These are phyloP conservation scores for Botrytis cinerea DNA, from an alignment of 2,329 filamentous ascomycete species.

Conservation along the genomic window DNA sequence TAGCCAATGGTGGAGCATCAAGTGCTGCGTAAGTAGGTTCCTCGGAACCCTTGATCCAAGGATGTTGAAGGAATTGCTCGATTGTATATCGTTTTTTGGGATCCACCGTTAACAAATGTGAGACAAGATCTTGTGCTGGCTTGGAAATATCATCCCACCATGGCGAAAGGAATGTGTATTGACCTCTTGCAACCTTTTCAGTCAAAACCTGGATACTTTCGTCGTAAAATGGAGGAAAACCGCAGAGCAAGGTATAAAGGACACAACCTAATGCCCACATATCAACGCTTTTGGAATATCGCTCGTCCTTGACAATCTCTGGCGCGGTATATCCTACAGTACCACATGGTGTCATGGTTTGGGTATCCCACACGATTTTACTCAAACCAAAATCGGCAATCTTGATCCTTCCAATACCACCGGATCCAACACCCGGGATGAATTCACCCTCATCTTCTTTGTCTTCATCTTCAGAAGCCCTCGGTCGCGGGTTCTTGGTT, in stretches of 20 bases:
- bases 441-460: constrained; percentile 98
- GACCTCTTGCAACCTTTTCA: constrained; percentile 93
- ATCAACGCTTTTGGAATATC: constrained; percentile 97
- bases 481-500: constrained; percentile 77
- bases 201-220: constrained; percentile 96
- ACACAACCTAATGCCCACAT: constrained; percentile 99
- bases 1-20: constrained; percentile 72
- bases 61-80: constrained; percentile 87
- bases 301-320: constrained; percentile 98
- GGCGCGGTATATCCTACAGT: constrained; percentile 98
- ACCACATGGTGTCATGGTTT: constrained; percentile 99
- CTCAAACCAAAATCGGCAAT: constrained; percentile 97
- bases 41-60: constrained; percentile 79
- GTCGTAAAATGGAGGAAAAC: constrained; percentile 97
- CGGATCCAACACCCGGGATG: constrained; percentile 74
- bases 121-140: constrained; percentile 89
- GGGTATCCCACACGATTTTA: constrained; percentile 97
- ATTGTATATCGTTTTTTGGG: constrained; percentile 95
- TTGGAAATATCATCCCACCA: constrained; percentile 99
- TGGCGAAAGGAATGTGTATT: constrained; percentile 96
- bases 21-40: constrained; percentile 67
- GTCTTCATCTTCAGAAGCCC: constrained; percentile 87
- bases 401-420: constrained; percentile 93
- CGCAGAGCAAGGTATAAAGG: constrained; percentile 92
- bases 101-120: constrained; percentile 89